Conservation (phyloP, 345 rosid genomes). For the Salix udensis region DNA sequence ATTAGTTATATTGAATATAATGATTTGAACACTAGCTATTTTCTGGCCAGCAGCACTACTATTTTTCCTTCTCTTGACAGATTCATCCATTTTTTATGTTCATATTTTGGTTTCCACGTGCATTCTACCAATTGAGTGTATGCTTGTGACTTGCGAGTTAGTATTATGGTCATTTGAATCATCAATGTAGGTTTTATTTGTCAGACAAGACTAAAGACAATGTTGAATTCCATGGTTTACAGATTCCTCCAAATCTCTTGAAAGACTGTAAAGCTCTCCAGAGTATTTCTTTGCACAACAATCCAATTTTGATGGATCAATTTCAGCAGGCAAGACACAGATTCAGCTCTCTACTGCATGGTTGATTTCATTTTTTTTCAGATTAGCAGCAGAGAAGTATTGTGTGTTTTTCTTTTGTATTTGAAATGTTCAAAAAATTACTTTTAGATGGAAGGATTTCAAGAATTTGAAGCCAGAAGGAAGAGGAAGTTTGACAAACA, state of each 20-base stretch:
- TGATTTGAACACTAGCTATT: neutral
- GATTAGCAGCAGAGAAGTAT: neutral
- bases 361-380: neutral
- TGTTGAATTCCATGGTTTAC: slow-evolving; percentile 11
- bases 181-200: neutral
- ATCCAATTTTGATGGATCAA: slow-evolving; percentile 88
- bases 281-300: slow-evolving; percentile 75
- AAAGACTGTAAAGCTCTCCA: slow-evolving; percentile 88
- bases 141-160: neutral
- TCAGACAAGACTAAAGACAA: neutral
- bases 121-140: neutral
- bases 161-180: neutral
- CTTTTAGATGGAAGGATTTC: slow-evolving; percentile 82
- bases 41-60: neutral
- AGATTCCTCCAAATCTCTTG: slow-evolving; percentile 74
- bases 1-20: neutral
- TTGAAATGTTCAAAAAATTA: neutral
- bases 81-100: neutral
- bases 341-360: neutral
- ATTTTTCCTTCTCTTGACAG: neutral
- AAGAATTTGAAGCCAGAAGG: slow-evolving; percentile 85
- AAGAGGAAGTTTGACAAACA: slow-evolving; percentile 94
- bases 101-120: neutral
- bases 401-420: neutral
- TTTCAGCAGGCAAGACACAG: slow-evolving; percentile 72